A percentile compares a stretch with the other conserved stretches of the same genome.
Evolutionary conservation across 2,329 filamentous ascomycete species (phyloP).

Genomic region (Hyphodiscus sp.): DNA sequence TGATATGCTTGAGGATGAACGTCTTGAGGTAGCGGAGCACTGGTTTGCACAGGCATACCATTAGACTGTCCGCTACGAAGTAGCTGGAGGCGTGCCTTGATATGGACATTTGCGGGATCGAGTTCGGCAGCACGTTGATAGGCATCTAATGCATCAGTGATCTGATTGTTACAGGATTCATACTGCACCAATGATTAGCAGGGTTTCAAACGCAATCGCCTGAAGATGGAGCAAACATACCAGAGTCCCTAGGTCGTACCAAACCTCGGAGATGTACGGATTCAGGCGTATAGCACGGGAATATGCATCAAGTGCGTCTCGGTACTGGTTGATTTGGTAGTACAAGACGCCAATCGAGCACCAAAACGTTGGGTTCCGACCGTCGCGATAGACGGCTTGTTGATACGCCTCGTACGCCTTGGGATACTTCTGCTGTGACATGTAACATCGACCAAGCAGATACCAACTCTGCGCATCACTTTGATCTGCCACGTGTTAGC

Average conservation of each 20-base stretch:
- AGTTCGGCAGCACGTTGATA: conserved; percentile 93
- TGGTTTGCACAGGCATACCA: conserved; percentile 63
- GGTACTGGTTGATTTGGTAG: conserved; percentile 99
- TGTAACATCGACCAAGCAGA: conserved; percentile 92
- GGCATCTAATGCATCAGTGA: conserved; percentile 89
- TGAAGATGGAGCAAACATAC: conserved; percentile 48
- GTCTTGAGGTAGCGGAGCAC: conserved; percentile 85
- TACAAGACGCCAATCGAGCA: conserved; percentile 98
- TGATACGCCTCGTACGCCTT: conserved; percentile 99
- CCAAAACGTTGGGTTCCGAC: conserved; percentile 97
- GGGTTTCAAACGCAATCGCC: conserved; percentile 18
- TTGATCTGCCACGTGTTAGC: conserved; percentile 59
- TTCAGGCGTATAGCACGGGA: conserved; percentile 94
- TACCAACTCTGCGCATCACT: conserved; percentile 98
- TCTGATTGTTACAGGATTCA: conserved; percentile 98
- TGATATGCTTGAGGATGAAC: conserved; percentile 95
- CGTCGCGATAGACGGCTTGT: conserved; percentile 96
- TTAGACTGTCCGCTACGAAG: conserved; percentile 74
- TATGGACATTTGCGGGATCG: conserved; percentile 87
- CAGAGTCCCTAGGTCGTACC: conserved; percentile 95
- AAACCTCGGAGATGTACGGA: conserved; percentile 97
- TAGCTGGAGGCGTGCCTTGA: conserved; percentile 88
- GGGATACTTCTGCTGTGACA: conserved; percentile 98
- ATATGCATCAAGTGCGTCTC: conserved; percentile 95
- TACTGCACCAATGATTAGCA: conserved; percentile 51